Evolutionary conservation across 108 stramenopile species (phyloP).

Genomic region (Cyclotella kingstonii): DNA sequence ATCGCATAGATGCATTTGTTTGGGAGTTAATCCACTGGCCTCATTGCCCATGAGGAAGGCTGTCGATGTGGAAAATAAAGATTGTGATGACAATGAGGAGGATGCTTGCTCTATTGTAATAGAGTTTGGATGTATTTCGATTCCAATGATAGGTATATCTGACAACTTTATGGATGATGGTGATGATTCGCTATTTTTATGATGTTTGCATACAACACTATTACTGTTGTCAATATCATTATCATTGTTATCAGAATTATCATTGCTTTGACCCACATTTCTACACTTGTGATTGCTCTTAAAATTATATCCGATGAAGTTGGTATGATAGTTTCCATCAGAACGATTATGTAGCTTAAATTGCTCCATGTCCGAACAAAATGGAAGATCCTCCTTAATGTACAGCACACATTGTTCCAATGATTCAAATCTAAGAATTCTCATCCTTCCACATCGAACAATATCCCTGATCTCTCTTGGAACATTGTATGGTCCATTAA

Average conservation of each 20-base stretch:
- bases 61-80: slow-evolving; percentile 36
- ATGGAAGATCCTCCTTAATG: slow-evolving; percentile 38
- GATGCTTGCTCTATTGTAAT: slow-evolving; percentile 27
- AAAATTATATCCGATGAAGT: too few relatives aligned
- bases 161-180: slow-evolving; percentile 1
- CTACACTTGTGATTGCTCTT: too few relatives aligned
- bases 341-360: background rate
- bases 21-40: slow-evolving; percentile 69
- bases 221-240: too few relatives aligned
- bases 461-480: slow-evolving; percentile 9
- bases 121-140: slow-evolving; percentile 69
- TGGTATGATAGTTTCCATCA: background rate
- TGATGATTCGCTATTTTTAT: background rate
- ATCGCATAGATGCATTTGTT: slow-evolving; percentile 73
- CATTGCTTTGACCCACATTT: too few relatives aligned
- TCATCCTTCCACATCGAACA: slow-evolving; percentile 23
- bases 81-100: too few relatives aligned
- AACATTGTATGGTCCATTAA: too few relatives aligned
- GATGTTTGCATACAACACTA: background rate
- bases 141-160: slow-evolving; percentile 62
- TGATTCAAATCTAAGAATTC: slow-evolving; percentile 56
- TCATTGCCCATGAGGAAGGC: slow-evolving; percentile 88
- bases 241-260: too few relatives aligned
- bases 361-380: slow-evolving; percentile 9
- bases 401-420: slow-evolving; percentile 66